Evolutionary conservation across 148 eudicot species (phyloP).

Genomic region (Dianthus caryophyllus): DNA sequence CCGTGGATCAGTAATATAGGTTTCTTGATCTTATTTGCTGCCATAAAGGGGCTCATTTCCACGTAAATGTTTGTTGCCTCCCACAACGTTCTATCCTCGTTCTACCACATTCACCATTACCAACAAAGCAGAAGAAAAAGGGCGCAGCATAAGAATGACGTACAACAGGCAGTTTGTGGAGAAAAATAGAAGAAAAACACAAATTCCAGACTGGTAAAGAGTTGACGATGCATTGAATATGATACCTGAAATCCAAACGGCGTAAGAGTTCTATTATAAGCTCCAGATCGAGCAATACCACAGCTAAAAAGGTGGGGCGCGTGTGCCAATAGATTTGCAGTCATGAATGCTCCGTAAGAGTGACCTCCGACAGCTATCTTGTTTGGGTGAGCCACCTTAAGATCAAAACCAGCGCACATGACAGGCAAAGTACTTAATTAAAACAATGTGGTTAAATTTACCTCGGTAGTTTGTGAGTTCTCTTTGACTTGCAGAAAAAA

Average conservation of each 20-base stretch:
- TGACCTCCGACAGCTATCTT: conserved; percentile 97
- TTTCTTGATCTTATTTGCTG: conserved; percentile 86
- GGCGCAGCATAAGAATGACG: not conserved
- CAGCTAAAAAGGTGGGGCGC: conserved; percentile 96
- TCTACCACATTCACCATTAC: conserved; percentile 33
- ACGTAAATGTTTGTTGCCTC: conserved; percentile 76
- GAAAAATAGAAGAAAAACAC: not conserved
- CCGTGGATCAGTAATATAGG: conserved; percentile 95
- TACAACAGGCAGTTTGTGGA: not conserved
- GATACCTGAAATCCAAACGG: conserved; percentile 97
- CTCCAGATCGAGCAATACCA: conserved; percentile 96
- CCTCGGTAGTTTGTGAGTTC: not conserved
- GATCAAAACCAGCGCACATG: not conserved
- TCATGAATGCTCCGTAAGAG: conserved; percentile 98
- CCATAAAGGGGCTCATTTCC: conserved; percentile 94
- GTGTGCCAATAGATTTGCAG: conserved; percentile 93
- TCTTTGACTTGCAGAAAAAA: not conserved
- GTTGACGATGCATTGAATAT: not conserved
- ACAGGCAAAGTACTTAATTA: not conserved
- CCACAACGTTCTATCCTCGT: conserved; percentile 96
- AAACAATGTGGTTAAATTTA: not conserved
- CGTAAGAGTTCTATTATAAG: conserved; percentile 93
- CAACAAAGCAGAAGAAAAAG: not conserved
- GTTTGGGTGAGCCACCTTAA: conserved; percentile 91
- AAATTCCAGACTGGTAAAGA: not conserved